Conservation (phyloP, 2,329 filamentous ascomycete genomes). For the Curvularia hawaiiensis region DNA sequence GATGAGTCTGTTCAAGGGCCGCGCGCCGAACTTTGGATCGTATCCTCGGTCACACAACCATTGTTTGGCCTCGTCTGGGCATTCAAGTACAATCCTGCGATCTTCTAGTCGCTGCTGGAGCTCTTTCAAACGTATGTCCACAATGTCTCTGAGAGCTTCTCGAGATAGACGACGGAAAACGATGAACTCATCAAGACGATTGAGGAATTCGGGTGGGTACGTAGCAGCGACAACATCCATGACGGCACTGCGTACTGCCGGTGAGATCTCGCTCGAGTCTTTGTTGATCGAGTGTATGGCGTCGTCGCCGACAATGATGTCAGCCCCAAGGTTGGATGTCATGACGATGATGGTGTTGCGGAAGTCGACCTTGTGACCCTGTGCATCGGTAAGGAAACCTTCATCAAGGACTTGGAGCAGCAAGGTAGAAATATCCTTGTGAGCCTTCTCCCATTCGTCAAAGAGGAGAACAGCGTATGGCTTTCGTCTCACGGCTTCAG, state of each 20-base stretch:
- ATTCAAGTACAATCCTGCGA: conserved; percentile 76
- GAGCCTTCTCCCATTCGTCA: conserved; percentile 97
- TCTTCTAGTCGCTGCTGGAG: conserved; percentile 84
- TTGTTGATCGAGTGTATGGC: conserved; percentile 64
- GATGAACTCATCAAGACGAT: conserved; percentile 96
- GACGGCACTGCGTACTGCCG: conserved; percentile 75
- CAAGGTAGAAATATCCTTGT: conserved; percentile 90
- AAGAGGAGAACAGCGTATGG: conserved; percentile 94
- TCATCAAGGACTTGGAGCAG: conserved; percentile 95
- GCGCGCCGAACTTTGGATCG: conserved; percentile 87
- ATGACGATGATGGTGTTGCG: conserved; percentile 95
- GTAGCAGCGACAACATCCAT: conserved; percentile 81
- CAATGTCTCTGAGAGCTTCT: conserved; percentile 83
- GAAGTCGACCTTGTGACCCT: conserved; percentile 97
- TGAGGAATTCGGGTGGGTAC: conserved; percentile 93
- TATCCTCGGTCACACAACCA: conserved; percentile 93
- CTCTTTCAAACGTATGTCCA: conserved; percentile 88
- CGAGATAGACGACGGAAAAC: conserved; percentile 86
- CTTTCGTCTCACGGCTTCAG: conserved; percentile 91
- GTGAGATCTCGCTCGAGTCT: conserved; percentile 68
- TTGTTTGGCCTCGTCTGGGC: conserved; percentile 72
- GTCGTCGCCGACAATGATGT: conserved; percentile 83
- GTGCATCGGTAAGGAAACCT: conserved; percentile 91
- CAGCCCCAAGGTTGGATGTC: conserved; percentile 91
- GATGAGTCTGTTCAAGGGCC: conserved; percentile 89